These are phyloP conservation scores for Eimeria tenella DNA, from an alignment of 169 alveolate species.

Conservation along the genomic window DNA sequence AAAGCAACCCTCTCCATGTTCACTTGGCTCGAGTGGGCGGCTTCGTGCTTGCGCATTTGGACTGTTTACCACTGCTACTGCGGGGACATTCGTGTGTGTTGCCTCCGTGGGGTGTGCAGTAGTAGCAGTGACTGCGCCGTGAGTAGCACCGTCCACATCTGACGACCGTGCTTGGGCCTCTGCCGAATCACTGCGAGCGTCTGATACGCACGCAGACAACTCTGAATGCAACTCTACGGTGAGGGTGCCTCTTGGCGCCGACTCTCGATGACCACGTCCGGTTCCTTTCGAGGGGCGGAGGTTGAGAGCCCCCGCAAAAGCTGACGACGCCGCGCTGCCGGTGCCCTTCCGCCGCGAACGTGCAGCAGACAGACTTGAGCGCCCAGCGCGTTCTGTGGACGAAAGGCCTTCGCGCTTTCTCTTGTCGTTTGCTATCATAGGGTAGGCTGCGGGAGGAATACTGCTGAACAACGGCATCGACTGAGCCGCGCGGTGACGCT, in stretches of 20 bases:
- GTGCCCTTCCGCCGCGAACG: not conserved
- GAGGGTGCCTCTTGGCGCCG: not conserved
- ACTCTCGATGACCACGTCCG: not conserved
- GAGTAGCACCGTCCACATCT: no score
- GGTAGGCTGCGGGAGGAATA: constrained; percentile 61
- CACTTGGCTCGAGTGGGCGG: no score
- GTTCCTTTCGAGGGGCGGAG: not conserved
- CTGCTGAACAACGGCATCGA: constrained; percentile 79
- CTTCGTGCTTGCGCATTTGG: no score
- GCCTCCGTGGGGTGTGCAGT: no score
- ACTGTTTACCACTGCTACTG: no score
- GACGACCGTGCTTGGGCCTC: not conserved
- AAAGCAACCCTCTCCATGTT: no score
- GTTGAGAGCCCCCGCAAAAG: not conserved
- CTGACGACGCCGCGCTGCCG: not conserved
- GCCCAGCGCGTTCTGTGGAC: not conserved
- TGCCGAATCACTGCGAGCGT: not conserved
- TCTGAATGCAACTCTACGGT: constrained; percentile 8
- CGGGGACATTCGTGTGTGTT: no score
- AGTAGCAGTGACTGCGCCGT: no score
- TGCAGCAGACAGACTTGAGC: not conserved
- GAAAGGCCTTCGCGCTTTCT: not conserved
- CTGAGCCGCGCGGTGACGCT: constrained; percentile 77
- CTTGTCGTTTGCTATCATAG: constrained; percentile 3
- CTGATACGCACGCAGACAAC: not conserved